Evolutionary conservation across 2,329 filamentous ascomycete genomes (phyloP).

Genomic region (Westerdykella ornata): DNA sequence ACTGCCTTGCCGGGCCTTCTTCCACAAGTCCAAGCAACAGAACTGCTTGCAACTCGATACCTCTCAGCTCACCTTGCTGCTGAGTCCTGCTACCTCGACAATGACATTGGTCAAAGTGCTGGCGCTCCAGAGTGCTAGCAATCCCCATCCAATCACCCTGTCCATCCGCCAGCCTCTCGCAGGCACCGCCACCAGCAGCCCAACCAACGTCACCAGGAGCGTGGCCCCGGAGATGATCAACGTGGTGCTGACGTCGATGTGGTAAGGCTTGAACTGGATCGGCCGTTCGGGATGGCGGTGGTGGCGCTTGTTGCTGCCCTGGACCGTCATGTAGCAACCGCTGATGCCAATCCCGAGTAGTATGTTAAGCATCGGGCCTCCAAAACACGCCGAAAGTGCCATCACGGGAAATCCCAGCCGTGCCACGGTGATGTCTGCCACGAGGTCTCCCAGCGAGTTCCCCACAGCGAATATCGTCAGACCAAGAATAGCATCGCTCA

Average conservation of each 20-base stretch:
- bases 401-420: constrained; percentile 92
- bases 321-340: constrained; percentile 79
- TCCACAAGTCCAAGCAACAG: too few species aligned
- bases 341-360: constrained; percentile 88
- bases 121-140: constrained; percentile 73
- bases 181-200: constrained; percentile 73
- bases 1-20: too few species aligned
- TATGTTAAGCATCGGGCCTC: constrained; percentile 98
- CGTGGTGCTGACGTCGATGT: constrained; percentile 76
- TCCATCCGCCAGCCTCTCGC: constrained; percentile 35
- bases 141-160: constrained; percentile 59
- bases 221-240: constrained; percentile 81
- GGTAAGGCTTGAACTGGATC: constrained; percentile 66
- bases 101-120: constrained; percentile 77
- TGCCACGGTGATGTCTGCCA: constrained; percentile 91
- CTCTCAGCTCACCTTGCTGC: constrained; percentile 23
- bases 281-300: constrained; percentile 60
- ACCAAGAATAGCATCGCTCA: constrained; percentile 89
- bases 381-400: constrained; percentile 90
- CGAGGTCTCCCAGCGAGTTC: constrained; percentile 88
- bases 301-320: constrained; percentile 59
- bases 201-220: constrained; percentile 70
- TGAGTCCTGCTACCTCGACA: constrained; percentile 57
- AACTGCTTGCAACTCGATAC: too few species aligned
- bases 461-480: constrained; percentile 95